Evolutionary conservation across 139 green algal genomes (phyloP).

Genomic region (Chlorella vulgaris): DNA sequence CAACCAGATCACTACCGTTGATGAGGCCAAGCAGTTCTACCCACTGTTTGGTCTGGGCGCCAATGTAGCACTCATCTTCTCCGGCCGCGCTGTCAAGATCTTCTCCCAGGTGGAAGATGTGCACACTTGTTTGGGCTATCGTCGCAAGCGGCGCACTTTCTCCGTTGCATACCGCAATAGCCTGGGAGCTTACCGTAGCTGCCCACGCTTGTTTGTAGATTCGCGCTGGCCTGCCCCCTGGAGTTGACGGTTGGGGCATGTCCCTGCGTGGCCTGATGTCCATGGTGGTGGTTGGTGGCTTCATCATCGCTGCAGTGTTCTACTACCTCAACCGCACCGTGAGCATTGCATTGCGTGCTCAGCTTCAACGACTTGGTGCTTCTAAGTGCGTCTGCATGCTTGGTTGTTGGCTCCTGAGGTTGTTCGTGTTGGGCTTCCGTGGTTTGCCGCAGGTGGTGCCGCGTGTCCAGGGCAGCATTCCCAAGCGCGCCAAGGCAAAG

Average conservation of each 20-base stretch:
- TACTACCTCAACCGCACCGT: constrained; percentile 86
- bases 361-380: constrained; percentile 51
- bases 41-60: constrained; percentile 97
- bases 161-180: too few relatives aligned
- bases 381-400: background rate
- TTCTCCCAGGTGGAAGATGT: constrained; percentile 79
- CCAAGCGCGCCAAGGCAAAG: constrained; percentile 80
- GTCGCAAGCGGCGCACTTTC: background rate
- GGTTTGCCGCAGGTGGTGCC: constrained; percentile 31
- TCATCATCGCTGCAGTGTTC: constrained; percentile 85
- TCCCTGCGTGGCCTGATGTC: constrained; percentile 96
- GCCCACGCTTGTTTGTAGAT: constrained; percentile 51
- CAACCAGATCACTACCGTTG: constrained; percentile 98
- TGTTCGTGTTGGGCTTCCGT: too few relatives aligned
- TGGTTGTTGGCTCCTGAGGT: too few relatives aligned
- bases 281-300: constrained; percentile 91
- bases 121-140: background rate
- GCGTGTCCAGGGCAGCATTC: constrained; percentile 36
- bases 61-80: constrained; percentile 99
- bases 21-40: constrained; percentile 99
- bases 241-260: constrained; percentile 96
- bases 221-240: constrained; percentile 86
- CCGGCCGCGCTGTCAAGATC: constrained; percentile 94
- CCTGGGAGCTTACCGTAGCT: too few relatives aligned
- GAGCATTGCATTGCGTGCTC: too few relatives aligned